Conservation (phyloP, 2,329 filamentous ascomycete genomes). For the Colletotrichum liriopes region DNA sequence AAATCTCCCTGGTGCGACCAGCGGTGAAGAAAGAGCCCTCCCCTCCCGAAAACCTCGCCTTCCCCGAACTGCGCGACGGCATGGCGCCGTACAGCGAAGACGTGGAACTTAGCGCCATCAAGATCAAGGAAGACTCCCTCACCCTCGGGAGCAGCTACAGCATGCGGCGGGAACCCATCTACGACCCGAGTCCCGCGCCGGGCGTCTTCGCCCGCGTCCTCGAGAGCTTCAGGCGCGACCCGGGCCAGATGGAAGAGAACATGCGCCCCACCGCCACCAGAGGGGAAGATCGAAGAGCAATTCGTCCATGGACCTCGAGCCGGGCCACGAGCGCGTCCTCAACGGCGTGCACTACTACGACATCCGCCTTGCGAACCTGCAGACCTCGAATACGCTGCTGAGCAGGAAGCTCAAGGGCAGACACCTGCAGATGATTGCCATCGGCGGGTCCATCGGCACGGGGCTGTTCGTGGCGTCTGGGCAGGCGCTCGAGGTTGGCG, state of each 20-base stretch:
- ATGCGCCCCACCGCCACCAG: neutral
- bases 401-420: conserved; percentile 84
- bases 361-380: conserved; percentile 73
- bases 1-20: neutral
- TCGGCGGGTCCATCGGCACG: conserved; percentile 92
- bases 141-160: conserved; percentile 66
- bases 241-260: conserved; percentile 59
- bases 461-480: conserved; percentile 92
- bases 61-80: conserved; percentile 26
- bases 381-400: conserved; percentile 83
- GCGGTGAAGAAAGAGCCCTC: neutral
- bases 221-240: conserved; percentile 77
- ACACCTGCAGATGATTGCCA: conserved; percentile 98
- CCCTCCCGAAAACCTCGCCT: neutral
- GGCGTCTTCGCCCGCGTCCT: conserved; percentile 62
- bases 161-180: conserved; percentile 67
- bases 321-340: conserved; percentile 49
- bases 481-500: conserved; percentile 77
- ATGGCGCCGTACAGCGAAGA: conserved; percentile 58
- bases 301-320: conserved; percentile 51
- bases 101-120: conserved; percentile 72
- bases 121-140: conserved; percentile 71
- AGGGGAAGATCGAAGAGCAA: conserved; percentile 58
- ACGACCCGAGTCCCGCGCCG: conserved; percentile 56
- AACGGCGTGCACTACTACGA: conserved; percentile 68